phyloP scores from a whole-genome alignment of 139 green algal genomes.

The Microglena sp. region DNA sequence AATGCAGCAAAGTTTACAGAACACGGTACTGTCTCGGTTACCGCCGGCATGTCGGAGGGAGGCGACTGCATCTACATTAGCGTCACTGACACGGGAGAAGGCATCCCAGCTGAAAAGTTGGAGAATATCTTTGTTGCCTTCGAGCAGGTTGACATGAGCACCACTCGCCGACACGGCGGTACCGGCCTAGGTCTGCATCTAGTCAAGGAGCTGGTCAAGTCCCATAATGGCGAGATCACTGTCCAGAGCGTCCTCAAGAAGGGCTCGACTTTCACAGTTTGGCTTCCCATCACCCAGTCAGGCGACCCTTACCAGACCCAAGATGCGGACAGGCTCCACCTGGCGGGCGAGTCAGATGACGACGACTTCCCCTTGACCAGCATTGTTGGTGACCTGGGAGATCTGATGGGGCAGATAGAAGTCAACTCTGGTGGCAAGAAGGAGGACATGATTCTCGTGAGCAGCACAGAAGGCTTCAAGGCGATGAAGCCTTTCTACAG shows the following conservation, averaged over 20 bases:
- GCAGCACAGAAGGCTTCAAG: slow-evolving; percentile 21
- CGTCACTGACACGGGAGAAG: slow-evolving; percentile 10
- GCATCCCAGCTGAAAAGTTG: slow-evolving; percentile 29
- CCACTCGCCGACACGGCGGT: slow-evolving; percentile 32
- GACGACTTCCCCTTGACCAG: no score
- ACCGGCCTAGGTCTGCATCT: slow-evolving; percentile 52
- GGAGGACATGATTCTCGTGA: no score
- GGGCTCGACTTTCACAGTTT: slow-evolving; percentile 31
- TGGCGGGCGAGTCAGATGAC: no score
- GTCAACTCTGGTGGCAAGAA: no score
- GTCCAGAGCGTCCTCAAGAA: slow-evolving; percentile 22
- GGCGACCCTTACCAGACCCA: no score
- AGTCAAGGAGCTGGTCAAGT: slow-evolving; percentile 34
- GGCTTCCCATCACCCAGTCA: slow-evolving; percentile 26
- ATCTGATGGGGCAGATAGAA: no score
- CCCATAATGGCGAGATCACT: slow-evolving; percentile 17
- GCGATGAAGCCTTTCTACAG: slow-evolving; percentile 21
- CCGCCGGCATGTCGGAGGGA: slow-evolving; percentile 12
- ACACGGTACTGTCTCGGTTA: slow-evolving; percentile 11
- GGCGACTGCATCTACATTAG: slow-evolving; percentile 6
- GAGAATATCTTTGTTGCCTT: slow-evolving; percentile 28
- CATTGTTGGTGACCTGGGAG: no score
- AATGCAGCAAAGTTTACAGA: slow-evolving; percentile 22
- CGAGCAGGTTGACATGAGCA: slow-evolving; percentile 31
- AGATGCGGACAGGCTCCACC: no score